Percentiles rank a stretch among this genome's conserved stretches.
phyloP scores from a whole-genome alignment of 2,329 filamentous ascomycete genomes.

The Aspergillus ochraceoroseus region DNA sequence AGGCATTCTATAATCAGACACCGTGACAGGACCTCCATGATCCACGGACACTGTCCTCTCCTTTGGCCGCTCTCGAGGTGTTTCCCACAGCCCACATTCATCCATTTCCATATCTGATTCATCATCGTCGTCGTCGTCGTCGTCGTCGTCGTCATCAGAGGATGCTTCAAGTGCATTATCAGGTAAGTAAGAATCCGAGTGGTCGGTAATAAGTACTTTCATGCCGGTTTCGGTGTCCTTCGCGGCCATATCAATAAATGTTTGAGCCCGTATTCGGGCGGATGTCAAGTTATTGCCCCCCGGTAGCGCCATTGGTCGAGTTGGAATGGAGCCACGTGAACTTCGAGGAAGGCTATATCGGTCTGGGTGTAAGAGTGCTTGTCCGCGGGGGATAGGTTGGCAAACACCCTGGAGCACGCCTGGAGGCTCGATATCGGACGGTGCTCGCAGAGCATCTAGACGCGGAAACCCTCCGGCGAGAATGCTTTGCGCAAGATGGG shows the following conservation, averaged over 20 bases:
- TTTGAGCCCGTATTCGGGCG: constrained; percentile 44
- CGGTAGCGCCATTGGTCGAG: constrained; percentile 39
- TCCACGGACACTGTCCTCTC: constrained; percentile 19
- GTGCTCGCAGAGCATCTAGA: constrained; percentile 40
- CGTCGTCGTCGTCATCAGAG: constrained; percentile 32
- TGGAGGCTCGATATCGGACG: constrained; percentile 43
- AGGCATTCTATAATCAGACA: constrained; percentile 42
- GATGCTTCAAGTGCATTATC: constrained; percentile 30
- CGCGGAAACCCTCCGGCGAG: constrained; percentile 41
- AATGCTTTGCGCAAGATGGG: constrained; percentile 44
- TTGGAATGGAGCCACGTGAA: constrained; percentile 41
- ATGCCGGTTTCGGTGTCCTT: constrained; percentile 42
- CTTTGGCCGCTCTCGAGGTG: constrained; percentile 22
- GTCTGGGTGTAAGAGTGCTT: constrained; percentile 39
- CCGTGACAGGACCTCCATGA: constrained; percentile 31
- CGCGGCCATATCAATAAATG: constrained; percentile 42
- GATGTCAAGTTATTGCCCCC: constrained; percentile 43
- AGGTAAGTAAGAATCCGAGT: constrained; percentile 37
- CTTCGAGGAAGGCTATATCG: constrained; percentile 41
- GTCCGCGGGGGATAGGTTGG: constrained; percentile 36
- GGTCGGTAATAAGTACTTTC: constrained; percentile 41
- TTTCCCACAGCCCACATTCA: constrained; percentile 30
- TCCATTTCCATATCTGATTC: constrained; percentile 35
- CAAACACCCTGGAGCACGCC: constrained; percentile 44
- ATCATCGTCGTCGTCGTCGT: no score